phyloP scores from a whole-genome alignment of 192 early-diverging fungal species.

The Backusella liffmaniae region DNA sequence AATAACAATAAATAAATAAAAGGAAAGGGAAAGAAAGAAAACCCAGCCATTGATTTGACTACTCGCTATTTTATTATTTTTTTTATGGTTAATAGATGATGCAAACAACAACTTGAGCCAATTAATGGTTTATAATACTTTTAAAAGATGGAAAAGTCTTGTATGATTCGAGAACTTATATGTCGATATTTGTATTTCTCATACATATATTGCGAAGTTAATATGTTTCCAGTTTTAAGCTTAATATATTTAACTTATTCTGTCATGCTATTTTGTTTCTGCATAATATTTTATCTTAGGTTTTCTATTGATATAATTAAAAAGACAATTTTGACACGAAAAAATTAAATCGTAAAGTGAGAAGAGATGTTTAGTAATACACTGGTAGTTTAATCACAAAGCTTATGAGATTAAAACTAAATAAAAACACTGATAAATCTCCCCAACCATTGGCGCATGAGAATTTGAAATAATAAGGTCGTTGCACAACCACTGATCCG shows the following conservation, averaged over 20 bases:
- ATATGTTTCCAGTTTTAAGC: background rate
- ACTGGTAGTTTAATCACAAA: background rate
- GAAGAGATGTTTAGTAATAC: background rate
- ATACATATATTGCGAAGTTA: background rate
- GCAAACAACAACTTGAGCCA: background rate
- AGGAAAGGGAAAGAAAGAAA: background rate
- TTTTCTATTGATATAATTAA: background rate
- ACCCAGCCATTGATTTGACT: background rate
- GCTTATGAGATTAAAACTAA: background rate
- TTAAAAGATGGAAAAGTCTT: background rate
- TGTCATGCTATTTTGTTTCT: background rate
- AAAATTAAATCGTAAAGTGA: background rate
- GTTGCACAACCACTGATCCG: background rate
- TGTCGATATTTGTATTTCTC: background rate
- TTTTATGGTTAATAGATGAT: conserved; percentile 3
- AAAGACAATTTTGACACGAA: background rate
- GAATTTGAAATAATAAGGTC: background rate
- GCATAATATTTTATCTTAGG: background rate
- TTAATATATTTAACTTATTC: background rate
- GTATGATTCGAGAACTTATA: background rate
- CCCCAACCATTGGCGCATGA: conserved; percentile 1
- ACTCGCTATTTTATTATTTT: background rate
- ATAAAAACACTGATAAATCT: background rate
- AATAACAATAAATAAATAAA: background rate
- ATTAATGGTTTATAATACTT: background rate